A percentile compares a stretch with the other conserved stretches of the same genome.
Conservation (phyloP, 768 basidiomycete genomes). For the Harrya chromipes region DNA sequence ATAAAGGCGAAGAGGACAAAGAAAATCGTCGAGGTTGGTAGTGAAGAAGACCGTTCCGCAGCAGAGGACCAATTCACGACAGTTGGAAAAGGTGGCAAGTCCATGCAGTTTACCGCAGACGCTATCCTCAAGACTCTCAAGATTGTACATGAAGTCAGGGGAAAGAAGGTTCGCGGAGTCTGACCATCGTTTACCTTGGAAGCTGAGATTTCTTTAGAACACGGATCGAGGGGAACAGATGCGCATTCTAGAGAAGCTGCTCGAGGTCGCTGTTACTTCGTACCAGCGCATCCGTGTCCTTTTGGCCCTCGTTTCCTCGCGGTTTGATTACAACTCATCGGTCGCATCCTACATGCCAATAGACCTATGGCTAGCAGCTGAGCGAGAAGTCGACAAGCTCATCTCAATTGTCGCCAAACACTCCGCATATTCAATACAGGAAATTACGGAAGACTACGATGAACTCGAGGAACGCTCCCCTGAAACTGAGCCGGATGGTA, state of each 20-base stretch:
- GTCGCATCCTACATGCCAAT: slow-evolving; percentile 85
- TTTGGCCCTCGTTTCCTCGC: slow-evolving; percentile 88
- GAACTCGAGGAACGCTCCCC: slow-evolving; percentile 83
- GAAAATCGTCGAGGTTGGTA: slow-evolving; percentile 33
- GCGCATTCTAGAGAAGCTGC: slow-evolving; percentile 80
- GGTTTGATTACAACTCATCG: slow-evolving; percentile 95
- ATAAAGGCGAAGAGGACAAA: slow-evolving; percentile 37
- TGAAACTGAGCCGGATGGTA: slow-evolving; percentile 59
- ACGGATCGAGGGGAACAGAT: slow-evolving; percentile 96
- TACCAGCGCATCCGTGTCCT: slow-evolving; percentile 96
- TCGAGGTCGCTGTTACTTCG: slow-evolving; percentile 79
- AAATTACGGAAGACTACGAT: slow-evolving; percentile 87
- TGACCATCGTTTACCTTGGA: slow-evolving; percentile 5
- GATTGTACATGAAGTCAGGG: slow-evolving; percentile 88
- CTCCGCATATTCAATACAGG: slow-evolving; percentile 78
- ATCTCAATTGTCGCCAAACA: slow-evolving; percentile 75
- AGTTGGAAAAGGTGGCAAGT: slow-evolving; percentile 87
- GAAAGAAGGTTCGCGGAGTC: slow-evolving; percentile 75
- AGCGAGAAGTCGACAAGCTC: slow-evolving; percentile 85
- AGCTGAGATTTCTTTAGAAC: slow-evolving; percentile 53
- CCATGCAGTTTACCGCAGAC: slow-evolving; percentile 77
- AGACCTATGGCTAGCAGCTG: slow-evolving; percentile 87
- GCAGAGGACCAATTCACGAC: slow-evolving; percentile 75
- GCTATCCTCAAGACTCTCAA: slow-evolving; percentile 91
- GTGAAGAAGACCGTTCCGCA: slow-evolving; percentile 40